Evolutionary conservation across 2,329 filamentous ascomycete species (phyloP).

Genomic region (Penicillium sp.): DNA sequence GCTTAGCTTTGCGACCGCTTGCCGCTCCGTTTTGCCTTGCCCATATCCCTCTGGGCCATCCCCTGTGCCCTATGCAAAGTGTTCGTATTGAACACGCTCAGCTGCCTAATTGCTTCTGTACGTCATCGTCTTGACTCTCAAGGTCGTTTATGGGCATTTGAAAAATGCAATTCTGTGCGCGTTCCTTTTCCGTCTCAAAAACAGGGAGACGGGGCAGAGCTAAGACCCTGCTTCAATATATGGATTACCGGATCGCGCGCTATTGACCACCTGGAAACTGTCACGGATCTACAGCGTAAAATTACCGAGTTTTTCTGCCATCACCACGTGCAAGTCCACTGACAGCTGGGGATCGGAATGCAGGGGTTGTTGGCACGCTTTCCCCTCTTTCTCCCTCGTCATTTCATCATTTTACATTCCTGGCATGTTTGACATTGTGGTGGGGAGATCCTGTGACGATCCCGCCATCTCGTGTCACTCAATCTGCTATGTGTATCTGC

Average conservation of each 20-base stretch:
- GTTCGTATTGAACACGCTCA: not conserved
- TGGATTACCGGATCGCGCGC: not conserved
- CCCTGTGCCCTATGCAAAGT: not conserved
- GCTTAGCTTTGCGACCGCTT: not conserved
- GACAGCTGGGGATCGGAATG: slow-evolving; percentile 16
- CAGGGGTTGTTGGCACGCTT: slow-evolving; percentile 2
- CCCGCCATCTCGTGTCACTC: not conserved
- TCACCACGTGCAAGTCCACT: slow-evolving; percentile 10
- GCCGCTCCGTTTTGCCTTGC: not conserved
- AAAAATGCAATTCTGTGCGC: not conserved
- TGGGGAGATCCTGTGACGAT: not conserved
- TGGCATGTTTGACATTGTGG: slow-evolving; percentile 12
- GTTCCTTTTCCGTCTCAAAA: not conserved
- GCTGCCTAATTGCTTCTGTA: not conserved
- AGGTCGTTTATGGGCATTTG: not conserved
- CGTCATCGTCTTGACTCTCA: not conserved
- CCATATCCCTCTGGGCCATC: not conserved
- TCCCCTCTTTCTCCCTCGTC: slow-evolving; percentile 7
- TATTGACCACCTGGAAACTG: not conserved
- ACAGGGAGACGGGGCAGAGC: not conserved
- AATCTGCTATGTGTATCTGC: not conserved
- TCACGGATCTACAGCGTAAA: not conserved
- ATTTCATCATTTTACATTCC: slow-evolving; percentile 16
- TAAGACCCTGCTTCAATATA: not conserved
- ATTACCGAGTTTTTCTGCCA: not conserved